Evolutionary conservation across 805 yeast genomes (phyloP).

Genomic region (Wickerhamiella musiphila): DNA sequence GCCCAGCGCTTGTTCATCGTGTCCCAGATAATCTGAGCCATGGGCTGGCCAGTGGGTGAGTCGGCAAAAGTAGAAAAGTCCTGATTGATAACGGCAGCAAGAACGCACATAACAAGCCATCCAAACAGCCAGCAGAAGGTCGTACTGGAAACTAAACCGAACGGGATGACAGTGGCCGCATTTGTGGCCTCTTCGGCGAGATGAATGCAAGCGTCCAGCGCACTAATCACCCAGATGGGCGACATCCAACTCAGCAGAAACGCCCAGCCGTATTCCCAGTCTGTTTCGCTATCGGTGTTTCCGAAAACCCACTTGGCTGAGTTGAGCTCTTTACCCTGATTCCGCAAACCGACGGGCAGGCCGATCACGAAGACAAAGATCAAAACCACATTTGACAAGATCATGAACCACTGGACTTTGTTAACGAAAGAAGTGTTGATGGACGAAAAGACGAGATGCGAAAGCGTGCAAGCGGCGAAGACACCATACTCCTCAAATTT

Average conservation of each 20-base stretch:
- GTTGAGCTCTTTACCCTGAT: slow-evolving; percentile 23
- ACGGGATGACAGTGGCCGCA: slow-evolving; percentile 45
- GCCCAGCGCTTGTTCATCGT: slow-evolving; percentile 27
- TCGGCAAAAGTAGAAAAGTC: slow-evolving; percentile 27
- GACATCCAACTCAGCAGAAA: slow-evolving; percentile 29
- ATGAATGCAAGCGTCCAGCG: slow-evolving; percentile 54
- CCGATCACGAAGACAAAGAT: slow-evolving; percentile 41
- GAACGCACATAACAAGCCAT: slow-evolving; percentile 33
- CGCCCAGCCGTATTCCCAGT: slow-evolving; percentile 44
- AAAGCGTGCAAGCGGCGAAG: slow-evolving; percentile 39
- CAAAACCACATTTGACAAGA: slow-evolving; percentile 32
- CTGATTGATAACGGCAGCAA: slow-evolving; percentile 32
- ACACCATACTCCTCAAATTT: slow-evolving; percentile 42
- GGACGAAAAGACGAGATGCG: slow-evolving; percentile 36
- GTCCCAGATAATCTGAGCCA: slow-evolving; percentile 35
- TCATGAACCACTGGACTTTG: slow-evolving; percentile 38
- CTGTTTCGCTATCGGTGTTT: slow-evolving; percentile 35
- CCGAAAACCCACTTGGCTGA: slow-evolving; percentile 37
- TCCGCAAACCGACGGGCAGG: slow-evolving; percentile 33
- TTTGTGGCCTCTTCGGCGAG: slow-evolving; percentile 50
- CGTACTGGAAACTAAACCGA: slow-evolving; percentile 43
- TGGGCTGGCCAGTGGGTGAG: slow-evolving; percentile 39
- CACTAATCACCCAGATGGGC: slow-evolving; percentile 36
- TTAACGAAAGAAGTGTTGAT: slow-evolving; percentile 41
- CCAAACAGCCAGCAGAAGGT: slow-evolving; percentile 39